Percentiles rank a stretch among this genome's conserved stretches.
These are phyloP conservation scores for Mariannaea sp. DNA, from an alignment of 2,329 filamentous ascomycete genomes.

Conservation along the genomic window DNA sequence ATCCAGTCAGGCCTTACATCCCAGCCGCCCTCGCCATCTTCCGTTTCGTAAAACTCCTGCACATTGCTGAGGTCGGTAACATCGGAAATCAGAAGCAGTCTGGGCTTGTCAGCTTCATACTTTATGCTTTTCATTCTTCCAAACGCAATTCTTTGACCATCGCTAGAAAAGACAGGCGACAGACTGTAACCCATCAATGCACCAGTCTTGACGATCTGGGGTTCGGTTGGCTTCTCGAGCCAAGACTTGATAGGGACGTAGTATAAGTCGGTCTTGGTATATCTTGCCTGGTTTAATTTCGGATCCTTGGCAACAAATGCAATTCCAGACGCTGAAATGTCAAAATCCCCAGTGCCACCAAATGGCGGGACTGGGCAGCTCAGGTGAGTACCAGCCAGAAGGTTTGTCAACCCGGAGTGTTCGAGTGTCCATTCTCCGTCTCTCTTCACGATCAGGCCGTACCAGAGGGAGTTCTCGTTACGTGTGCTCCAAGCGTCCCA, in stretches of 20 bases:
- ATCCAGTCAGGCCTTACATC: constrained; percentile 62
- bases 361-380: constrained; percentile 77
- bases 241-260: constrained; percentile 69
- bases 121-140: constrained; percentile 75
- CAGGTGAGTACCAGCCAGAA: constrained; percentile 62
- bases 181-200: constrained; percentile 67
- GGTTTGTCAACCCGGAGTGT: constrained; percentile 60
- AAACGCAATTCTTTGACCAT: constrained; percentile 74
- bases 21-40: constrained; percentile 67
- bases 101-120: constrained; percentile 78
- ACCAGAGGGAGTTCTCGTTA: constrained; percentile 75
- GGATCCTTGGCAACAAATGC: constrained; percentile 79
- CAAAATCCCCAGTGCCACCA: constrained; percentile 80
- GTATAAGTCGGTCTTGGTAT: constrained; percentile 85
- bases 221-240: constrained; percentile 56
- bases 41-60: constrained; percentile 64
- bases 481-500: constrained; percentile 79
- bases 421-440: constrained; percentile 49
- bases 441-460: constrained; percentile 62
- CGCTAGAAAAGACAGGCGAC: constrained; percentile 73
- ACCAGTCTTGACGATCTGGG: constrained; percentile 58
- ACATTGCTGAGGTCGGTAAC: constrained; percentile 61
- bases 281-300: constrained; percentile 69
- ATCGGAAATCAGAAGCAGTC: constrained; percentile 68
- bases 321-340: constrained; percentile 68